Evolutionary conservation across 306 rosid genomes (phyloP).

Genomic region (Fragaria nilgerrensis): DNA sequence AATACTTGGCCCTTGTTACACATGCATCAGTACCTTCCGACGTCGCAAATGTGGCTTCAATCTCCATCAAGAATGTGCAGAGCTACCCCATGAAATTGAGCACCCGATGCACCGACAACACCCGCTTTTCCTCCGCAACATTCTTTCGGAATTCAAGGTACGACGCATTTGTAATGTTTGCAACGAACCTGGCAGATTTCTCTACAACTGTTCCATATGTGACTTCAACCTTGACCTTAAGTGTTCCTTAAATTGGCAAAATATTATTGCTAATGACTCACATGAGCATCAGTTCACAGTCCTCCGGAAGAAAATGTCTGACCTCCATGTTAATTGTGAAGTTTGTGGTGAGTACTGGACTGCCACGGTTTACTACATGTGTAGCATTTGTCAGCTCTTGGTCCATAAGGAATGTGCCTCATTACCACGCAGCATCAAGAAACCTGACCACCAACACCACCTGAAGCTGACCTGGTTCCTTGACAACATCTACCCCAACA

Average conservation of each 20-base stretch:
- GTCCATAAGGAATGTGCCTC: no score
- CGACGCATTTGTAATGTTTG: not conserved
- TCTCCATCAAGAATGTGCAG: not conserved
- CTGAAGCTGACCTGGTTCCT: no score
- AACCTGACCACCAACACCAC: no score
- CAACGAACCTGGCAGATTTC: not conserved
- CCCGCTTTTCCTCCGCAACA: not conserved
- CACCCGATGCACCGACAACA: not conserved
- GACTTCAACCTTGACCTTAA: not conserved
- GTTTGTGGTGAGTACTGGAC: not conserved
- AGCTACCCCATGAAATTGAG: not conserved
- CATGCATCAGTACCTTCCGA: not conserved
- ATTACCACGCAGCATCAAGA: no score
- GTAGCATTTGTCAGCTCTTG: no score
- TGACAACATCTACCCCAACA: no score
- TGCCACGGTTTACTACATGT: no score
- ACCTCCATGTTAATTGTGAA: not conserved
- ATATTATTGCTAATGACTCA: not conserved
- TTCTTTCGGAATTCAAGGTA: not conserved
- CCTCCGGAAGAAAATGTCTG: not conserved
- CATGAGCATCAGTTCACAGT: not conserved
- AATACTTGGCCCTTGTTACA: not conserved
- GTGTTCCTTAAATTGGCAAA: not conserved
- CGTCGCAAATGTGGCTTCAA: not conserved
- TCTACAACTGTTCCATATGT: not conserved